Evolutionary conservation across 345 rosid species (phyloP), one percentile per base, ranked within the genome.

Genomic region (Stellera chamaejasme): DNA sequence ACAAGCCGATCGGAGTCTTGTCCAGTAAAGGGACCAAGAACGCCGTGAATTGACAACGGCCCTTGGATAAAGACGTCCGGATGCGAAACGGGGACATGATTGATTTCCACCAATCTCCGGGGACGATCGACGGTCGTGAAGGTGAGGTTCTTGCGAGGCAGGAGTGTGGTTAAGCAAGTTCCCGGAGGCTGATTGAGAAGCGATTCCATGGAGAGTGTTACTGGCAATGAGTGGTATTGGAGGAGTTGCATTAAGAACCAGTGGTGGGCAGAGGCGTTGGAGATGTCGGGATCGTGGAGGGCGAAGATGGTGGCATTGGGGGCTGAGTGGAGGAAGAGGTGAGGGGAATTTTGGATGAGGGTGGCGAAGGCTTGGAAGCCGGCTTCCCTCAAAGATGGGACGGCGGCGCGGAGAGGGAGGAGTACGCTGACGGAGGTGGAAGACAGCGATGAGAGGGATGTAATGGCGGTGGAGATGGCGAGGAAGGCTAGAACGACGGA

Each of bases 21-120:
- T 6, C 79, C 69, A 19, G 77, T 68, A 67, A 87, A 79, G 3
- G 95, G 85, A 59, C 53, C 72, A 58, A 64, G 62, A 75, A 92
- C 83, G 4, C 96, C 95, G 43, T 92, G 91, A 64, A 88, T 78
- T 1, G 80, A 78, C 16, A 84, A 48, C 12, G 75, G 69, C 43
- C 73, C 84, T 58, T 75, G 82, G 62, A 88, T 85, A 77, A 82
- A 78, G 45, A 88, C 28, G 58, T 92, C 78, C 2, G 95, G 96
- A 46, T 84, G 78, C 6, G 96, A 69, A 10, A 88, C 59, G 14
- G 26, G 42, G 3, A 82, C 83, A 58, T 66, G 71, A 48, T 88
- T 86, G 63, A 92, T 77, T 73, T 82, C 83, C 0, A 68, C 70
- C 43, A 55, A 41, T 59, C 77, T 79, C 56, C 68, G 48, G 52